phyloP scores from a whole-genome alignment of 306 rosid species.

The Corylus avellana region DNA sequence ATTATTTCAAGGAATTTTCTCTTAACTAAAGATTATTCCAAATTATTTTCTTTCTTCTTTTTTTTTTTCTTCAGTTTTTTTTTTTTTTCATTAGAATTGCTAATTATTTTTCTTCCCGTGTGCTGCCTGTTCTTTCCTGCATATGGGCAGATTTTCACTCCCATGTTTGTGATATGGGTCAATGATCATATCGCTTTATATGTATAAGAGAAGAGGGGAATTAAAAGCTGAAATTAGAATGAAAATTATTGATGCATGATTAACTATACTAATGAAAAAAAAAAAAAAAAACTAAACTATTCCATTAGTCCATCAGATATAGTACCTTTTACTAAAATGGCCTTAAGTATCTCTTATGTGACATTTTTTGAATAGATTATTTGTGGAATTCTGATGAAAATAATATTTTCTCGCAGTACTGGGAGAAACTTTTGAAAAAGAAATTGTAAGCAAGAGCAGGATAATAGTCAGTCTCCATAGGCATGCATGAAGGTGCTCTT shows the following conservation, averaged over 20 bases:
- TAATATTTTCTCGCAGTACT: not conserved
- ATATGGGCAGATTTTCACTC: not conserved
- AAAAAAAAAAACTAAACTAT: no score
- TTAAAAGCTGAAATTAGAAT: no score
- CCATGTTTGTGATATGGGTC: not conserved
- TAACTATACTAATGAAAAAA: not conserved
- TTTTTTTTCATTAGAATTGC: not conserved
- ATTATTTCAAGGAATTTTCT: not conserved
- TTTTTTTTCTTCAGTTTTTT: no score
- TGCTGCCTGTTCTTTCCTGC: not conserved
- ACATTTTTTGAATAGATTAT: not conserved
- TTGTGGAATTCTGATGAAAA: not conserved
- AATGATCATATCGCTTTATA: no score
- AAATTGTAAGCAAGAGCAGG: slow-evolving; percentile 1
- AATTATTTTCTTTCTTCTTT: not conserved
- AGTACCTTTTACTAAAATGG: not conserved
- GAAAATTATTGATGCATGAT: not conserved
- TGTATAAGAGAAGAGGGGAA: no score
- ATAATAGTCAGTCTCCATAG: not conserved
- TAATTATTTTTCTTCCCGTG: not conserved
- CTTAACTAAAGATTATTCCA: not conserved
- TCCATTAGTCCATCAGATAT: not conserved
- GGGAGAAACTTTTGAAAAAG: slow-evolving; percentile 3
- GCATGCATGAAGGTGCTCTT: not conserved
- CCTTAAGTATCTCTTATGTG: not conserved